A percentile compares a stretch with the other conserved stretches of the same genome.
Conservation (phyloP, 306 rosid genomes). For the Vigna nakashimae region DNA sequence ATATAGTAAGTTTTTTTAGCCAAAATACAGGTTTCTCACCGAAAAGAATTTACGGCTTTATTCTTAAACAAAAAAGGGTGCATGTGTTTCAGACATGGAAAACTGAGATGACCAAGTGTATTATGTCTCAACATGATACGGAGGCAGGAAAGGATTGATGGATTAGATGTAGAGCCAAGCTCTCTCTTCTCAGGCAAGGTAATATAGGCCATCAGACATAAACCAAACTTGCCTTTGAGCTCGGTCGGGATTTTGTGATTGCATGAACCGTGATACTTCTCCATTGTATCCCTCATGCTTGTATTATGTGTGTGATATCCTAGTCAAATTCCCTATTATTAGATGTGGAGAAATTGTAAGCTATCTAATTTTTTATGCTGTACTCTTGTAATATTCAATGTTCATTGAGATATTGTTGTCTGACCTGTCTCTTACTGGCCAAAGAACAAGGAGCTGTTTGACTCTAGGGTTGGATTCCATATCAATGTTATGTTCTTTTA, state of each 20-base stretch:
- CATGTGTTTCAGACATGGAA: background rate
- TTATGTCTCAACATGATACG: background rate
- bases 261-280: background rate
- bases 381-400: background rate
- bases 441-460: constrained; percentile 17
- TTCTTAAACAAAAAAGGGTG: background rate
- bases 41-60: too few species aligned
- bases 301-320: background rate
- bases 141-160: background rate
- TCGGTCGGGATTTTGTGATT: background rate
- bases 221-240: background rate
- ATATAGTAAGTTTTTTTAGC: background rate
- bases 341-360: background rate
- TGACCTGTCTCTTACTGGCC: constrained; percentile 1
- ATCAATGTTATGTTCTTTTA: constrained; percentile 1
- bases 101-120: background rate
- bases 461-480: constrained; percentile 12
- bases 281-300: background rate
- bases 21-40: background rate
- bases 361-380: background rate
- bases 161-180: too few species aligned
- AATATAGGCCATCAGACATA: background rate
- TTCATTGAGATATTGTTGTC: background rate
- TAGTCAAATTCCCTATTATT: background rate
- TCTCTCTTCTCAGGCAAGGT: too few species aligned